phyloP scores from a whole-genome alignment of 768 basidiomycete species.

The Lyophyllum decastes region DNA sequence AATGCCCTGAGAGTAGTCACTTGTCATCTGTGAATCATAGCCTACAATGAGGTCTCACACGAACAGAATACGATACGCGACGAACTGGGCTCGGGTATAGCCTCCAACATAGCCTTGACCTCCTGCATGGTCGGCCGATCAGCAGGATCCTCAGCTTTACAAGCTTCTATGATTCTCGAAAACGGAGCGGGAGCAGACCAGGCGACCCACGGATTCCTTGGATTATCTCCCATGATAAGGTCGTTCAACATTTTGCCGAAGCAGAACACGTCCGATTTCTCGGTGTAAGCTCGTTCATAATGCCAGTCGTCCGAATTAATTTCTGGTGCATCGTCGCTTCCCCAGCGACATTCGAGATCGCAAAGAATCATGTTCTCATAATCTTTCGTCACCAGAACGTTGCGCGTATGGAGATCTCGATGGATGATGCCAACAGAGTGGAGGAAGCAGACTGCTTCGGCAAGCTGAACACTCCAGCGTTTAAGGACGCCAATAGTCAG shows the following conservation, averaged over 20 bases:
- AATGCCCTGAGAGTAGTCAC: background rate
- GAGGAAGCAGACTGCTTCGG: constrained; percentile 2
- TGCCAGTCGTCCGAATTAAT: background rate
- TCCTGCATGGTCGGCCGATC: constrained; percentile 7
- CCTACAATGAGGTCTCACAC: background rate
- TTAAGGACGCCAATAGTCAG: background rate
- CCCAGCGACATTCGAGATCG: constrained; percentile 2
- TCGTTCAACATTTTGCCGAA: background rate
- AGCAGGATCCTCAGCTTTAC: background rate
- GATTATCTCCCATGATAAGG: background rate
- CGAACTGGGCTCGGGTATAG: background rate
- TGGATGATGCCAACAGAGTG: constrained; percentile 6
- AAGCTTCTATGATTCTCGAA: background rate
- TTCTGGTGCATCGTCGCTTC: background rate
- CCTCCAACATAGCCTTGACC: background rate
- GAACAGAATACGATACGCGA: background rate
- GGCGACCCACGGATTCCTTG: background rate
- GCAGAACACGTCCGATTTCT: constrained; percentile 5
- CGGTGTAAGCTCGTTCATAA: background rate
- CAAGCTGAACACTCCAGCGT: background rate
- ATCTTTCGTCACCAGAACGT: background rate
- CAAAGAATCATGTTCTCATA: background rate
- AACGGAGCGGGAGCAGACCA: constrained; percentile 1
- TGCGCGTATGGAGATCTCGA: background rate
- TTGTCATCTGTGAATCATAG: background rate